Evolutionary conservation across 1,284 basidiomycete species (phyloP).

Genomic region (Trametes hirsuta): DNA sequence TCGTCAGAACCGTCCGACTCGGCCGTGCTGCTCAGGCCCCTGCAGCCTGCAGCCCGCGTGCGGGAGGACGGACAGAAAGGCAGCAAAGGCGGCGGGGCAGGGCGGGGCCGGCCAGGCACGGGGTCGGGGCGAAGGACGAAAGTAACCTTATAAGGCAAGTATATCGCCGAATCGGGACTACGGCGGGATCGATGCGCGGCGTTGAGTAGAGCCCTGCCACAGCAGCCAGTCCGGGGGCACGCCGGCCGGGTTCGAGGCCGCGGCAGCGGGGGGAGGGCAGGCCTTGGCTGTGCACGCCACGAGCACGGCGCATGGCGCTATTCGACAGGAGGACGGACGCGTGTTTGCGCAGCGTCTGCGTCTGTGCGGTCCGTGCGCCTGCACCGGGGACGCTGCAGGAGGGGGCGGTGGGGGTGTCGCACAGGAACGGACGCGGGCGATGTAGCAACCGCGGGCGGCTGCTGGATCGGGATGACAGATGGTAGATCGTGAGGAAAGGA

Average conservation of each 20-base stretch:
- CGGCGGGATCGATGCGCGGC: conserved; percentile 17
- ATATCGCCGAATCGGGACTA: conserved; percentile 7
- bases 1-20: background rate
- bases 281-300: background rate
- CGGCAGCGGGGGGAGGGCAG: background rate
- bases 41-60: background rate
- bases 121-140: conserved; percentile 15
- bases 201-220: conserved; percentile 23
- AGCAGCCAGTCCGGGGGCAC: background rate
- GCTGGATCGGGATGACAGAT: conserved; percentile 14
- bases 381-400: too few relatives aligned
- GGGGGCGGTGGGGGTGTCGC: background rate
- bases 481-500: conserved; percentile 14
- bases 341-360: background rate
- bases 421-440: conserved; percentile 1
- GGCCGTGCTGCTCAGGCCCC: background rate
- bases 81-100: background rate
- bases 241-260: background rate
- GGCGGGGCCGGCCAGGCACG: conserved; percentile 8
- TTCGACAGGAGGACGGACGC: background rate
- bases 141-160: conserved; percentile 22
- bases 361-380: background rate
- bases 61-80: background rate
- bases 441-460: conserved; percentile 1
- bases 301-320: background rate